Evolutionary conservation across 129 eudicot genomes (phyloP).

Genomic region (Saussurea involucrata): DNA sequence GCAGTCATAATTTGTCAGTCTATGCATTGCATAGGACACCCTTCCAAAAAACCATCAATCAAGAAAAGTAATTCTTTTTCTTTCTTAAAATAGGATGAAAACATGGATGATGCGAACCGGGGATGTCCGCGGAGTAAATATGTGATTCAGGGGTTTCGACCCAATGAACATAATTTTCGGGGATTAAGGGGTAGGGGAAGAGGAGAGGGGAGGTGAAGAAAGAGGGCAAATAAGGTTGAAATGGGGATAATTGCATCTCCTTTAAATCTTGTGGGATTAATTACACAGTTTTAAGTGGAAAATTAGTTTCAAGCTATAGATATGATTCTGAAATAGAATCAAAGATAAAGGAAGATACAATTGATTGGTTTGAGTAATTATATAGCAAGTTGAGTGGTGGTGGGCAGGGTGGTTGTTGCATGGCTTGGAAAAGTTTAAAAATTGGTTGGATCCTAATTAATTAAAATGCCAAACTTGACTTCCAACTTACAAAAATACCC

Average conservation of each 20-base stretch:
- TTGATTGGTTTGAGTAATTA: background rate
- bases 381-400: background rate
- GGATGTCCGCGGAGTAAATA: slow-evolving; percentile 59
- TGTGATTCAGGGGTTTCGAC: slow-evolving; percentile 64
- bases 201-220: slow-evolving; percentile 42
- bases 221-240: slow-evolving; percentile 33
- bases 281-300: background rate
- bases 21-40: too few species aligned
- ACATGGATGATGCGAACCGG: slow-evolving; percentile 35
- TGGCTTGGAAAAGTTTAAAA: background rate
- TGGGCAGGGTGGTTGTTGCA: background rate
- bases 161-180: slow-evolving; percentile 60
- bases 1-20: too few species aligned
- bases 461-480: too few species aligned
- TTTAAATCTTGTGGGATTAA: background rate
- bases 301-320: background rate
- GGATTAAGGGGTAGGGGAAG: slow-evolving; percentile 45
- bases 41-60: background rate
- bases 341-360: background rate
- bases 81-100: background rate
- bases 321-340: background rate
- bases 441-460: background rate
- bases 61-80: background rate
- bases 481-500: too few species aligned
- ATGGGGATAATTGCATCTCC: slow-evolving; percentile 44